A percentile compares a stretch with the other conserved stretches of the same genome.
Conservation (phyloP, 2,329 filamentous ascomycete genomes). For the Aspergillus tamarii region DNA sequence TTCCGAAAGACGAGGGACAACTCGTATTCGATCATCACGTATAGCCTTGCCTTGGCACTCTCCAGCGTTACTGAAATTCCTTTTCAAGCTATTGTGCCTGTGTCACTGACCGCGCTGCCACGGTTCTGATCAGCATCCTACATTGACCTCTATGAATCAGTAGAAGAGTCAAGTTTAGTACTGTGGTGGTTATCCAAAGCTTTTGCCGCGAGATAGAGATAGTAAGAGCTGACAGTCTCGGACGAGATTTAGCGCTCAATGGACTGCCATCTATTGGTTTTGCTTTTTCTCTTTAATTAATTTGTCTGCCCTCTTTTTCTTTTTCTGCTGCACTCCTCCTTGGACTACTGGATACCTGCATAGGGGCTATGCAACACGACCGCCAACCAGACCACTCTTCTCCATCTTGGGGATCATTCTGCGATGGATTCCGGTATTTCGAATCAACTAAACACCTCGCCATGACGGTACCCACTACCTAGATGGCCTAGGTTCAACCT, state of each 20-base stretch:
- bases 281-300: neutral
- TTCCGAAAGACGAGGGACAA: neutral
- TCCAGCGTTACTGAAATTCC: neutral
- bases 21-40: slow-evolving; percentile 1
- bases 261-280: neutral
- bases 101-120: neutral
- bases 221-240: neutral
- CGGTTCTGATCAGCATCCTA: neutral
- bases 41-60: neutral
- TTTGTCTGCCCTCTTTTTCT: neutral
- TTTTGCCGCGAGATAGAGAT: too few relatives aligned
- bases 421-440: neutral
- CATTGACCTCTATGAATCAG: neutral
- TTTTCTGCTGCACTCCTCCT: neutral
- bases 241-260: neutral
- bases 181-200: neutral
- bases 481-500: neutral
- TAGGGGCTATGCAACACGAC: neutral
- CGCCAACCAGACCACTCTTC: neutral
- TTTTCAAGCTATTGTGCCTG: neutral
- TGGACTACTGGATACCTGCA: neutral
- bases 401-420: too few relatives aligned
- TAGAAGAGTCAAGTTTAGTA: neutral
- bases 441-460: neutral
- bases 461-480: neutral